These are phyloP conservation scores for Saccharomycopsis crataegensis DNA, from an alignment of 1,139 yeast species.

Conservation along the genomic window DNA sequence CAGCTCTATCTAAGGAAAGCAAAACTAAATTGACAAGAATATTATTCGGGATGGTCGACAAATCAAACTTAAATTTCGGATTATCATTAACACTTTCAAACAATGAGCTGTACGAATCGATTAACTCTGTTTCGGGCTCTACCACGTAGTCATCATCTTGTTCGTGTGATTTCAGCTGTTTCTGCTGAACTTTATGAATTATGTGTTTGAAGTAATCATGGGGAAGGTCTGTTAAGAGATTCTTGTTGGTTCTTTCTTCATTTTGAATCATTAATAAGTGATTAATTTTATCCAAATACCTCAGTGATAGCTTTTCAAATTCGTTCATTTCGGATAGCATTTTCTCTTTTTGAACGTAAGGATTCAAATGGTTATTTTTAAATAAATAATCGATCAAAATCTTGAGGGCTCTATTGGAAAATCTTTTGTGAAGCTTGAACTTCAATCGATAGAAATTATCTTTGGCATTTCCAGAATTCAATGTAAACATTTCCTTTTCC, in stretches of 20 bases:
- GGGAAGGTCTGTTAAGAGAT: conserved; percentile 11
- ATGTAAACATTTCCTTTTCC: conserved; percentile 23
- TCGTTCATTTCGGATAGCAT: conserved; percentile 1
- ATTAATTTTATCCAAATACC: conserved; percentile 14
- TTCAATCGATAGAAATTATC: conserved; percentile 25
- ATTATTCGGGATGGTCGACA: background rate
- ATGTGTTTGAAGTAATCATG: conserved; percentile 5
- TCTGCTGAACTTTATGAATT: background rate
- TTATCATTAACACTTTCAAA: background rate
- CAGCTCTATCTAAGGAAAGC: conserved; percentile 5
- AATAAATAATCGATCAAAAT: conserved; percentile 37
- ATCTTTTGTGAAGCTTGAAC: conserved; percentile 36
- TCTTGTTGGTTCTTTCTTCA: conserved; percentile 12
- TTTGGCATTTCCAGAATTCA: conserved; percentile 20
- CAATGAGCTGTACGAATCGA: background rate
- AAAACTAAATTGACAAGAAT: conserved; percentile 6
- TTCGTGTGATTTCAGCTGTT: background rate
- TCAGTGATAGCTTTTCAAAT: conserved; percentile 7
- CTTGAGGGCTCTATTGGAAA: conserved; percentile 39
- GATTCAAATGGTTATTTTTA: conserved; percentile 7
- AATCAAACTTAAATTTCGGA: background rate
- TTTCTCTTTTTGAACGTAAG: conserved; percentile 12
- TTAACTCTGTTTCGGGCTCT: background rate
- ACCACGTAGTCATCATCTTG: background rate
- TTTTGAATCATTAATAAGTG: conserved; percentile 9